phyloP scores from a whole-genome alignment of 345 rosid genomes.

The Rhizophora apiculata region DNA sequence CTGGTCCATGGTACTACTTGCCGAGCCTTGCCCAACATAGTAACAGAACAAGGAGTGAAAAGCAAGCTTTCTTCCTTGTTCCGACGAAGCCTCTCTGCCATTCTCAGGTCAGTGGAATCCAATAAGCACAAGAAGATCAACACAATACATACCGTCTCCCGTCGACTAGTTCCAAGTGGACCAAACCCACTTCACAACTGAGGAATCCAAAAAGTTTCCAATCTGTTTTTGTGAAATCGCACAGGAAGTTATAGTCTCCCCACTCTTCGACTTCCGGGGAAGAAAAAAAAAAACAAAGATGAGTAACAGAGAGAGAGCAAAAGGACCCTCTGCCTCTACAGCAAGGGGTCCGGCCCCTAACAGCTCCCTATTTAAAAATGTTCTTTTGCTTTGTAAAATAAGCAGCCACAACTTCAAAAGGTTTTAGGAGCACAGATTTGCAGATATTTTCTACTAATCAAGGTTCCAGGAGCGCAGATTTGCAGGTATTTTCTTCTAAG shows the following conservation, averaged over 20 bases:
- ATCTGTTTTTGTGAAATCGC: background rate
- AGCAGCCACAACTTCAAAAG: background rate
- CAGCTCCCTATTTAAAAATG: too few species aligned
- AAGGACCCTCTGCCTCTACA: too few species aligned
- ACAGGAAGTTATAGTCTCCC: too few species aligned
- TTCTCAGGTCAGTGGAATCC: slow-evolving; percentile 16
- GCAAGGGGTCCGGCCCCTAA: too few species aligned
- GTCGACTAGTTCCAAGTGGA: slow-evolving; percentile 35
- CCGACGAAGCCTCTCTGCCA: slow-evolving; percentile 19
- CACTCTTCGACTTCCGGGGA: too few species aligned
- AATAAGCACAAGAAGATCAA: background rate
- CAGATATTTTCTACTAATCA: too few species aligned
- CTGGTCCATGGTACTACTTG: slow-evolving; percentile 19
- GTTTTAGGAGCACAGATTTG: too few species aligned
- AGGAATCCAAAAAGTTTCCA: slow-evolving; percentile 10
- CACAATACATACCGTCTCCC: slow-evolving; percentile 25
- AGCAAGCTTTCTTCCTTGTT: slow-evolving; percentile 26
- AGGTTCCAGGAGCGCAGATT: too few species aligned
- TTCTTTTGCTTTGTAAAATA: background rate
- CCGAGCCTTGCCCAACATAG: slow-evolving; percentile 11
- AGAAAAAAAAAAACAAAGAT: too few species aligned
- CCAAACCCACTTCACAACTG: slow-evolving; percentile 52
- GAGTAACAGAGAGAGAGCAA: too few species aligned
- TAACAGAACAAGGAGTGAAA: slow-evolving; percentile 5
- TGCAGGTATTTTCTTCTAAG: too few species aligned